Base-by-base conservation (phyloP, 306 rosid genomes). In the Dryas octopetala region DNA sequence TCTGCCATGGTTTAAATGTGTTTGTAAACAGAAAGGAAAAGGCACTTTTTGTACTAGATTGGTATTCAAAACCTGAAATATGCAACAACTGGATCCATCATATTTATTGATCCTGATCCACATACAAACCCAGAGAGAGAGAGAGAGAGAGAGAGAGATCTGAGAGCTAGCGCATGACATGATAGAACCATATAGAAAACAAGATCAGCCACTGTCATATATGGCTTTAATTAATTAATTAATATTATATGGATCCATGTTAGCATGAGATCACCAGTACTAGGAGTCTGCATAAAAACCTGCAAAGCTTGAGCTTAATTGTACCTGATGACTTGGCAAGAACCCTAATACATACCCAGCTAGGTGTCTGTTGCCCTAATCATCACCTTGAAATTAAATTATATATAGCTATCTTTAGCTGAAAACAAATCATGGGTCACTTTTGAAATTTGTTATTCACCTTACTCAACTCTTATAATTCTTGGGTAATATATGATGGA, bases 21-120 rank as follows among this genome's bases (percentile, higher is more conserved):
- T 79, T 79, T 83, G 49, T 71, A 70, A 71, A 28, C 79, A 87
- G 86, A 82, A 74, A 81, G 83, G 77, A 79, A 87, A 65, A 66
- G 82, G 76, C 66, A 59, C 16, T 52, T 71, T 84, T 71, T 82
- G 85, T 84, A 81, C 86, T 48, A 68, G 48, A 82, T 76, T 82
- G 68, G 74, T 75, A 78, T 66, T 55, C 74, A 77, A 62, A 55
- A 68, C 75, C 88, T 68, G 54, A 87, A 81, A 78, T 66, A 76
- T 82, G 87, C 68, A 73, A 85, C 17, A 32, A 70, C 49, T 75
- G 49, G 68, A 63, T 26, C 81, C 82, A 82, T 68, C 76, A 9
- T 58, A 76, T 75, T 38, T 63, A 47, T 43, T 59, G 32, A 70
- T 19, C 70, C 70, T 40, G 38, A 32, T 32, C 38, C 38, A 32